Conservation (phyloP, 768 basidiomycete species). For the Suillus subluteus region DNA sequence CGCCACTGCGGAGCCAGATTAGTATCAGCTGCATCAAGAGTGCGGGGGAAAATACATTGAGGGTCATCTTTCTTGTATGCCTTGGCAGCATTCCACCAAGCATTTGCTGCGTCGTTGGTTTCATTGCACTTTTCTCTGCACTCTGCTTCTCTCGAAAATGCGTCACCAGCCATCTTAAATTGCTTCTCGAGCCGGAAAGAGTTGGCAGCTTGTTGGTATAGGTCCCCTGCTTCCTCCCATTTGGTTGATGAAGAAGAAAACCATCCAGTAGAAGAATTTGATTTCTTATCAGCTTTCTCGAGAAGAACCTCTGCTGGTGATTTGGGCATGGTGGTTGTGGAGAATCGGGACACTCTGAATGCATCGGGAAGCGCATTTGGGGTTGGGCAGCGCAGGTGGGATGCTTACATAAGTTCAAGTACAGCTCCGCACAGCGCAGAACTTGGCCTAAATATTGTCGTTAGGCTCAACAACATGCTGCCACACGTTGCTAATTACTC, state of each 20-base stretch:
- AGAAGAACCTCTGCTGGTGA: constrained; percentile 76
- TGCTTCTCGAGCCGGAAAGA: constrained; percentile 89
- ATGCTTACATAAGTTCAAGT: constrained; percentile 5
- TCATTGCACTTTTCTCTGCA: constrained; percentile 90
- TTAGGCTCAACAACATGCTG: background rate
- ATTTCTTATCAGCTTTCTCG: constrained; percentile 93
- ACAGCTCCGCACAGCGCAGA: background rate
- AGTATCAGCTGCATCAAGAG: constrained; percentile 15
- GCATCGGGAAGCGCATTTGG: constrained; percentile 8
- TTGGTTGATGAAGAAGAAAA: constrained; percentile 84
- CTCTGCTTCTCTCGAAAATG: constrained; percentile 92
- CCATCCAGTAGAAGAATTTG: constrained; percentile 82
- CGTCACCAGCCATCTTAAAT: constrained; percentile 91
- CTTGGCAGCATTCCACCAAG: constrained; percentile 98
- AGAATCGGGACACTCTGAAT: constrained; percentile 18
- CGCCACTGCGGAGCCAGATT: constrained; percentile 62
- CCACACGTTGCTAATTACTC: no score
- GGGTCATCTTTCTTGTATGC: constrained; percentile 89
- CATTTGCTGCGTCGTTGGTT: constrained; percentile 92
- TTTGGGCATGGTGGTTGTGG: constrained; percentile 65
- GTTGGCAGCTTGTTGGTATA: constrained; percentile 94
- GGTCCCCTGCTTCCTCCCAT: constrained; percentile 94
- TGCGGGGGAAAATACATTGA: constrained; percentile 62
- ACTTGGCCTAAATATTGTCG: background rate
- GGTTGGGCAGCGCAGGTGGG: background rate